Conservation (phyloP, 148 eudicot species). For the Chenopodium album region DNA sequence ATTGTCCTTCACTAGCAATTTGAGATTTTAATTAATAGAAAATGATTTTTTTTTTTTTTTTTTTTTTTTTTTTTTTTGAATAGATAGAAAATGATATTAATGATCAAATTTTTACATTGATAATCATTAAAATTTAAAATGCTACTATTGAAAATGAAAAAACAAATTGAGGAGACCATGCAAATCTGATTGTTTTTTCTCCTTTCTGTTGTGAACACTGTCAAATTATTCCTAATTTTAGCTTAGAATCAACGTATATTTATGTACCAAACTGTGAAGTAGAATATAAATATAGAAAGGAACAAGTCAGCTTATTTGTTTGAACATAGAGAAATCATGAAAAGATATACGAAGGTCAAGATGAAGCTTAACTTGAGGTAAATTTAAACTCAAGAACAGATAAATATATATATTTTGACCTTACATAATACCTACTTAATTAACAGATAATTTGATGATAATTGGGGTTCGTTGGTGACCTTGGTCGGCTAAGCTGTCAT, state of each 20-base stretch:
- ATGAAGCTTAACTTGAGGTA: neutral
- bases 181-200: no score
- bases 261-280: neutral
- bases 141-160: no score
- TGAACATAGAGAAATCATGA: neutral
- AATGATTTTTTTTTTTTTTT: no score
- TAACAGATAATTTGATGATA: neutral
- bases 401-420: neutral
- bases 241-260: constrained; percentile 12
- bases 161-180: no score
- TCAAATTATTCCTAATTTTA: neutral
- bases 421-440: neutral
- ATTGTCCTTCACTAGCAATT: no score
- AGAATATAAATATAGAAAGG: neutral
- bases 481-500: constrained; percentile 16
- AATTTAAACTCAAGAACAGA: neutral
- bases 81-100: no score
- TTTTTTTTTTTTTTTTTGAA: no score
- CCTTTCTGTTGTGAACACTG: neutral
- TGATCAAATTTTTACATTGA: no score
- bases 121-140: no score
- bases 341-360: neutral
- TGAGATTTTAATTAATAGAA: no score
- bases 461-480: neutral
- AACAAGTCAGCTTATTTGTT: neutral